Percentiles rank a stretch among this genome's conserved stretches.
Evolutionary conservation across 805 yeast genomes (phyloP).

Genomic region (Monosporozyma siamensis): DNA sequence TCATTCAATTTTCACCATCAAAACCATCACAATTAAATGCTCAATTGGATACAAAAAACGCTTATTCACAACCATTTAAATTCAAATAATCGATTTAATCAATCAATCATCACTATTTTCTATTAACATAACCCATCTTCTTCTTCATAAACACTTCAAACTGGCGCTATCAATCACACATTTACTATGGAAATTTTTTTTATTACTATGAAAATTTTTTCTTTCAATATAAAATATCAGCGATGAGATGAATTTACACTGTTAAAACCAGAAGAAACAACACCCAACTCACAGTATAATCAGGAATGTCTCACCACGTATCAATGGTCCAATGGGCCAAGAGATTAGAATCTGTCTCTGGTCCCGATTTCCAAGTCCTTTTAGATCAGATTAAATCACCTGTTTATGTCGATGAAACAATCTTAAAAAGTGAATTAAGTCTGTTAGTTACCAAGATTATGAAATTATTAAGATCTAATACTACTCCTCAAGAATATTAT

Average conservation of each 20-base stretch:
- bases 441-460: slow-evolving; percentile 30
- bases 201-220: background rate
- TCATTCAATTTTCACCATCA: slow-evolving; percentile 21
- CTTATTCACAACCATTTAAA: slow-evolving; percentile 27
- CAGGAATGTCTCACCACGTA: slow-evolving; percentile 4
- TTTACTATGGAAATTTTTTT: background rate
- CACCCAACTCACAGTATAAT: no score
- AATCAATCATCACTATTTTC: background rate
- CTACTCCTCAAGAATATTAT: slow-evolving; percentile 23
- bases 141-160: no score
- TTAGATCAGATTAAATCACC: slow-evolving; percentile 21
- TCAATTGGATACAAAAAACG: slow-evolving; percentile 22
- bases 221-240: background rate
- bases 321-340: slow-evolving; percentile 23
- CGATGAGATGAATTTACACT: background rate
- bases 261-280: no score
- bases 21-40: slow-evolving; percentile 14
- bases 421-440: slow-evolving; percentile 27
- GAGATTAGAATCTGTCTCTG: slow-evolving; percentile 21
- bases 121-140: no score
- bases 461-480: slow-evolving; percentile 37
- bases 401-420: slow-evolving; percentile 23
- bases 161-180: no score
- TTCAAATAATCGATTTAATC: slow-evolving; percentile 6
- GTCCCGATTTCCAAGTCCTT: slow-evolving; percentile 23